phyloP scores from a whole-genome alignment of 164 flowering plant genomes.

The Houttuynia cordata region DNA sequence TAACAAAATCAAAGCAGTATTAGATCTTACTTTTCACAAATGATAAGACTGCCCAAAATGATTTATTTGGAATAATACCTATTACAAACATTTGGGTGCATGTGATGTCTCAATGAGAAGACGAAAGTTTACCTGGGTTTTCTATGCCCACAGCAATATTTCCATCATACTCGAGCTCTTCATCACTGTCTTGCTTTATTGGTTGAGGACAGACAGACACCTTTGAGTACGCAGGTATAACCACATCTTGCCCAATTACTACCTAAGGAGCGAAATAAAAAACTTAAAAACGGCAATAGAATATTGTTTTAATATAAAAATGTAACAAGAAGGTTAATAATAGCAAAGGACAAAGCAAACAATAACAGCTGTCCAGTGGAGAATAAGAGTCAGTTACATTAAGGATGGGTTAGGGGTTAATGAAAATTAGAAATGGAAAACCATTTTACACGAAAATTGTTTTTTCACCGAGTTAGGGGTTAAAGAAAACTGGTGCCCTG shows the following conservation, averaged over 20 bases:
- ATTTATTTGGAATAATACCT: no score
- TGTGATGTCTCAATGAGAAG: not conserved
- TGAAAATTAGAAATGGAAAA: no score
- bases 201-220: conserved; percentile 83
- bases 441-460: no score
- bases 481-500: no score
- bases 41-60: no score
- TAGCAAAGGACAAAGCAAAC: not conserved
- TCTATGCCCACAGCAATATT: conserved; percentile 40
- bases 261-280: conserved; percentile 40
- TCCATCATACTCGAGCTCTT: conserved; percentile 96
- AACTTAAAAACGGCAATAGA: not conserved
- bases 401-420: no score
- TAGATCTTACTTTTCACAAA: no score
- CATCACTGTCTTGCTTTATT: conserved; percentile 79
- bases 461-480: no score
- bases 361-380: not conserved
- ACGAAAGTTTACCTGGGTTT: conserved; percentile 33
- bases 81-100: no score
- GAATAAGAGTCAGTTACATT: conserved; percentile 10
- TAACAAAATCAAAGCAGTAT: no score
- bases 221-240: conserved; percentile 86
- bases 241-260: conserved; percentile 58
- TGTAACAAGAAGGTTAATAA: not conserved
- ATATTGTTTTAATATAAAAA: no score